Base-by-base conservation (phyloP, 2,329 filamentous ascomycete species). In the Arthrobotrys entomopaga region DNA sequence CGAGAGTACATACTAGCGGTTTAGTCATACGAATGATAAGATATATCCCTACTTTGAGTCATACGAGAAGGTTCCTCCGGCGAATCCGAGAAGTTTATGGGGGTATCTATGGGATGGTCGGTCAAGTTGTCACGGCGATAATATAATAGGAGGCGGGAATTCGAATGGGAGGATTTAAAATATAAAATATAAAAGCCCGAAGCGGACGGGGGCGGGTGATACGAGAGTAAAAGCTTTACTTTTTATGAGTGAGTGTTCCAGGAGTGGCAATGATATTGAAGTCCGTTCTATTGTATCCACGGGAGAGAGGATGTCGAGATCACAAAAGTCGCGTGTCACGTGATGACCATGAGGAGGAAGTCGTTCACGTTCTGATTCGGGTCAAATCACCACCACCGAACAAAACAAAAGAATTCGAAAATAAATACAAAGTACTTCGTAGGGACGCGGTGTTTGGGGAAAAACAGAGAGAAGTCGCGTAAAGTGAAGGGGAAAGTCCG, bases 281-380 rank as follows among this genome's bases (percentile, higher is more conserved):
- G 42, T 15, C 13, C 15, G 1, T 6, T 46, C 42, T 13, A 46
- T 13, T 46, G 15, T 16, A 15, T 15, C 2, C n/a, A 19, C 5
- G 19, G 22, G 46, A 50, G 19, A 5, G 13, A 1, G n/a, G 53
- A 40, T 54, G 26, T 34, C 7, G 52, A 54, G 26, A 54, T 54
- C 52, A 54, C 52, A 29, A 20, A n/a, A 54, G 34, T 19, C 19
- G 38, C 19, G 20, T 43, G 22, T 57, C 53, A 57, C 53, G 53
- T 57, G 53, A 57, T 40, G 2, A 8, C 38, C 11, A 2, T 15
- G 38, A 29, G 49, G 13, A 34, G 22, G 29, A 19, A 56, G 52
- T 56, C 52, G 29, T 56, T 26, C 52, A n/a, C 29, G 26, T 38
- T n/a, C 52, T 15, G 29, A 20, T n/a, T 29, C 3, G 11, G 3